phyloP scores from a whole-genome alignment of 2,329 filamentous ascomycete genomes.

The Sclerotinia subarctica region DNA sequence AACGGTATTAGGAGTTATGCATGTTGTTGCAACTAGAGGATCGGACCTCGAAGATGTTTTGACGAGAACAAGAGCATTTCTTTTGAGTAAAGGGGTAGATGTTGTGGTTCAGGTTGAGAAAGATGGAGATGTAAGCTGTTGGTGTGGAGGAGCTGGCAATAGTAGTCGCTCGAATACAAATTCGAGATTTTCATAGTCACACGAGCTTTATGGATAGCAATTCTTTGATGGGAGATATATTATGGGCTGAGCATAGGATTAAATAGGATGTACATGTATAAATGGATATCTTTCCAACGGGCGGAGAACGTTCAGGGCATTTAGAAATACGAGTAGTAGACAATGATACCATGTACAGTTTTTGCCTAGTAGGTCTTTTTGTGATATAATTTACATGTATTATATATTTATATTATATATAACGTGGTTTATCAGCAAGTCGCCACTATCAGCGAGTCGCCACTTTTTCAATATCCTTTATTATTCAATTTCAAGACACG shows the following conservation, averaged over 20 bases:
- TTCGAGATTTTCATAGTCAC: constrained; percentile 18
- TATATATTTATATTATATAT: no score
- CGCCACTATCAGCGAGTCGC: no score
- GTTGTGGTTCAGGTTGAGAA: constrained; percentile 84
- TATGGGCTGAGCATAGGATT: not conserved
- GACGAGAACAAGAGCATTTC: constrained; percentile 69
- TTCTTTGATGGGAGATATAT: not conserved
- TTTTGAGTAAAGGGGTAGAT: constrained; percentile 70
- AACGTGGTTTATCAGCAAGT: no score
- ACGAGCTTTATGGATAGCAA: not conserved
- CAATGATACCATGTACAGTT: not conserved
- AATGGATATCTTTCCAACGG: not conserved
- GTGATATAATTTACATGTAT: not conserved
- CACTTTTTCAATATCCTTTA: no score
- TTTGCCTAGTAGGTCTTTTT: not conserved
- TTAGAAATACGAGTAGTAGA: not conserved
- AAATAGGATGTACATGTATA: not conserved
- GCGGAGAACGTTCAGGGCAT: no score
- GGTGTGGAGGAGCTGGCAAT: constrained; percentile 47
- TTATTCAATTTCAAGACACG: no score
- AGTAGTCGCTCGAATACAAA: constrained; percentile 8
- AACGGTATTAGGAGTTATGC: constrained; percentile 76
- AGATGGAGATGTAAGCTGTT: constrained; percentile 68
- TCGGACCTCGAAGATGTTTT: constrained; percentile 80
- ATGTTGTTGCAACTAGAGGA: constrained; percentile 71